Evolutionary conservation across 176 grass and related monocot species (phyloP), one percentile per base, ranked within the genome.

Genomic region (Musa acuminata): DNA sequence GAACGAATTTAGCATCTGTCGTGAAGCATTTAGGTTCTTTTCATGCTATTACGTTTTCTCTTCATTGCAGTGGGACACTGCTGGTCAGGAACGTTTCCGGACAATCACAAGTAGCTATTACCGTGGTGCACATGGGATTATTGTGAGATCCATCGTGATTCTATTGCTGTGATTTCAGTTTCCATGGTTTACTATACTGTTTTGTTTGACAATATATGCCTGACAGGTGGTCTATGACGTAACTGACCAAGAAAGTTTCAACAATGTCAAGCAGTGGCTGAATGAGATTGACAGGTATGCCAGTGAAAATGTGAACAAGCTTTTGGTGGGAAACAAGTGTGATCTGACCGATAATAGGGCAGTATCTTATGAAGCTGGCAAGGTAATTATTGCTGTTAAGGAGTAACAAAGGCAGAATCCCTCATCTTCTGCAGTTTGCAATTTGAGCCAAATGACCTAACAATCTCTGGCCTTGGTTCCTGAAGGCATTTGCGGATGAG

Each of bases 91-190:
- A 55, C 79, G 88, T 51, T 91, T 91, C 75, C 85, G 88, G 77
- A 91, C 88, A 17, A 91, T 91, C 68, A 91, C 85, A 73, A 87
- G 85, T 79, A 91, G 88, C 69, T 91, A 91, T 68, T 91, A 91
- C 77, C 88, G 88, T 20, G 85, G 88, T 66, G 88, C 88, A 23
- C 88, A 91, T 71, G 88, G 88, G 59, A 91, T 91, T 50, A 91
- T 87, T 80, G 88, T 91, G 73, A 80, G 82, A 9, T 76, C 62
- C 43, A 3, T 21, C 63, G 2, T 66, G 50, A 17, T 69, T 43
- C 3, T 55, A 24, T 11, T 77, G 20, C 55, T 62, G 1, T 29
- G 35, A 43, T 43, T 43, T 43, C 35, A 43, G 35, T 43, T 43
- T 43, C 35, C 35, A 43, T 0, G 35, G 35, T 43, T 43, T 43